Evolutionary conservation across 2,329 filamentous ascomycete species (phyloP).

Genomic region (Epichloe coenophiala): DNA sequence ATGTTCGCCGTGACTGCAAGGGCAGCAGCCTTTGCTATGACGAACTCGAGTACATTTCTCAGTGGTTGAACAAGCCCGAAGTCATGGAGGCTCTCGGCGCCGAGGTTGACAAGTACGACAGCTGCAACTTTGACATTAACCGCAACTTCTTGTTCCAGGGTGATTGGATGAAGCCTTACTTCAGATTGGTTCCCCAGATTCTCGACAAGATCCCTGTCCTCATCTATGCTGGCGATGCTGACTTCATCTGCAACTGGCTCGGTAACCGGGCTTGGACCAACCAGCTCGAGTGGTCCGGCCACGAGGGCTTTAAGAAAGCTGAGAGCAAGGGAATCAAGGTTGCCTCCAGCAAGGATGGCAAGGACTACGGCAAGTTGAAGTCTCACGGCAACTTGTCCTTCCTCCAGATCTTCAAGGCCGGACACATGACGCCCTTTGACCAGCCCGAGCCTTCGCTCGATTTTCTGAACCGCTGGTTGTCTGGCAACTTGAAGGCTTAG

Average conservation of each 20-base stretch:
- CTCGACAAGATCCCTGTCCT: conserved; percentile 87
- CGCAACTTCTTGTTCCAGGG: conserved; percentile 95
- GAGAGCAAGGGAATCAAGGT: conserved; percentile 58
- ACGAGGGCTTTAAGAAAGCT: conserved; percentile 65
- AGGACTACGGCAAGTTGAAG: conserved; percentile 67
- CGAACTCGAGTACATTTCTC: conserved; percentile 73
- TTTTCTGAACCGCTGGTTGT: conserved; percentile 91
- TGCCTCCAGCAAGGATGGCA: conserved; percentile 18
- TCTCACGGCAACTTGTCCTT: conserved; percentile 88
- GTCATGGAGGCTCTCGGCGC: conserved; percentile 82
- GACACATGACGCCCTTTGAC: conserved; percentile 97
- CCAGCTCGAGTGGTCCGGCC: conserved; percentile 82
- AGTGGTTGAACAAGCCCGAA: conserved; percentile 72
- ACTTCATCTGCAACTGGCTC: conserved; percentile 96
- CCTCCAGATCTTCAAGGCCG: conserved; percentile 74
- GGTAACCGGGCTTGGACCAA: conserved; percentile 95
- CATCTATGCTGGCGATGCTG: conserved; percentile 83
- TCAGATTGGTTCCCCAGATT: conserved; percentile 73
- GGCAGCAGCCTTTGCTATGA: conserved; percentile 87
- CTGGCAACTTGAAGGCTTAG: conserved; percentile 59
- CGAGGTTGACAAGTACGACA: conserved; percentile 80
- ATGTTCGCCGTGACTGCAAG: conserved; percentile 83
- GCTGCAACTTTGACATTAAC: conserved; percentile 98
- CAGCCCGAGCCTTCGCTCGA: conserved; percentile 82
- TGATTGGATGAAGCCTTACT: conserved; percentile 99